Conservation (phyloP, 805 yeast species). For the Grigorovia jiainica region DNA sequence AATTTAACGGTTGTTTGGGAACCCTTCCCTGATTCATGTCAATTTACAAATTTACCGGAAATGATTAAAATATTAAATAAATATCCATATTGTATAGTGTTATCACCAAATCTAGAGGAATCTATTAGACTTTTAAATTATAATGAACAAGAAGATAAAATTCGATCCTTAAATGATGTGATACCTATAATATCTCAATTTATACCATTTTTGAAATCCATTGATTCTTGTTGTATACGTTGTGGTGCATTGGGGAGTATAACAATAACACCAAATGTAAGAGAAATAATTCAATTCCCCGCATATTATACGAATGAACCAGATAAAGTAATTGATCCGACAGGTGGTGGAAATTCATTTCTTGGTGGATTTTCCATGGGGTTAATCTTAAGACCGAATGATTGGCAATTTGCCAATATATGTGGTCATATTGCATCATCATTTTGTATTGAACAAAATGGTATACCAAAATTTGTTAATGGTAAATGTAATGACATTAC, state of each 20-base stretch:
- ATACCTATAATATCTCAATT: conserved; percentile 37
- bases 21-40: conserved; percentile 74
- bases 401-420: conserved; percentile 46
- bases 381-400: conserved; percentile 35
- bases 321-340: conserved; percentile 65
- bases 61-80: conserved; percentile 12
- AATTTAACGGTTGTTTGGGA: conserved; percentile 52
- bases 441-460: conserved; percentile 69
- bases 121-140: conserved; percentile 54
- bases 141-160: conserved; percentile 27
- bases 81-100: conserved; percentile 9
- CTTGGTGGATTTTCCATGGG: conserved; percentile 73
- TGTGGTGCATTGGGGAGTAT: conserved; percentile 72
- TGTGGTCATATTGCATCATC: conserved; percentile 77
- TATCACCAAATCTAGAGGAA: conserved; percentile 82
- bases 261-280: conserved; percentile 25
- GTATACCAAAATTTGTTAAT: conserved; percentile 44
- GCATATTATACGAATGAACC: conserved; percentile 53
- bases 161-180: conserved; percentile 32
- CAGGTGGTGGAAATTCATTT: conserved; percentile 91
- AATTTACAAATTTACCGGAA: conserved; percentile 36
- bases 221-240: conserved; percentile 41
- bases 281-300: conserved; percentile 40
- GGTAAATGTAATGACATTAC: conserved; percentile 54
- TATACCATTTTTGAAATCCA: conserved; percentile 31